Evolutionary conservation across 2,329 filamentous ascomycete genomes (phyloP).

Genomic region (Beauveria sp.): DNA sequence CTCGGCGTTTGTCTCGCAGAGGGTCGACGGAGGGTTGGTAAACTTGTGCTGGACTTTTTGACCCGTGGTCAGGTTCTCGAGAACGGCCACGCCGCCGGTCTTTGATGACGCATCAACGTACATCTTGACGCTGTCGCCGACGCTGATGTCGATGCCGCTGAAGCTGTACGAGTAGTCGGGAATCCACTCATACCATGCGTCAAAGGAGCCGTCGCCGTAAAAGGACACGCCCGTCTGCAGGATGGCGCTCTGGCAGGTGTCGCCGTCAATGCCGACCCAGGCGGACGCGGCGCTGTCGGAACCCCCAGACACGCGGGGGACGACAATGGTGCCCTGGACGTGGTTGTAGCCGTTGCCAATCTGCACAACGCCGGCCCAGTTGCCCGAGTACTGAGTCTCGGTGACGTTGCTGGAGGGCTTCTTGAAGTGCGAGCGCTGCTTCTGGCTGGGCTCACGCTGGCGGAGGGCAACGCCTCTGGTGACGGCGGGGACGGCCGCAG

Average conservation of each 20-base stretch:
- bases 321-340: not conserved
- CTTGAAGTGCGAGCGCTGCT: constrained; percentile 1
- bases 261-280: constrained; percentile 37
- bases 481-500: not conserved
- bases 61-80: constrained; percentile 41
- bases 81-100: constrained; percentile 14
- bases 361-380: constrained; percentile 3
- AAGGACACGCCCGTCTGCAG: constrained; percentile 34
- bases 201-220: constrained; percentile 24
- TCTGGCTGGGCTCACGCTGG: not conserved
- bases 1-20: constrained; percentile 48
- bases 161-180: constrained; percentile 31
- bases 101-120: constrained; percentile 15
- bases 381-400: not conserved
- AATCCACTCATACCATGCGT: constrained; percentile 36
- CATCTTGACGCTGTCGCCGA: constrained; percentile 18
- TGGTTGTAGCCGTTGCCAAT: not conserved
- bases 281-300: constrained; percentile 19
- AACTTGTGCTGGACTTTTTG: constrained; percentile 42
- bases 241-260: constrained; percentile 26
- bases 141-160: constrained; percentile 17
- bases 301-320: not conserved
- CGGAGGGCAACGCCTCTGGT: not conserved
- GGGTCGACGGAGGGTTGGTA: constrained; percentile 17
- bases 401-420: not conserved